Conservation (phyloP, 2,329 filamentous ascomycete genomes). For the Talaromyces sp. region DNA sequence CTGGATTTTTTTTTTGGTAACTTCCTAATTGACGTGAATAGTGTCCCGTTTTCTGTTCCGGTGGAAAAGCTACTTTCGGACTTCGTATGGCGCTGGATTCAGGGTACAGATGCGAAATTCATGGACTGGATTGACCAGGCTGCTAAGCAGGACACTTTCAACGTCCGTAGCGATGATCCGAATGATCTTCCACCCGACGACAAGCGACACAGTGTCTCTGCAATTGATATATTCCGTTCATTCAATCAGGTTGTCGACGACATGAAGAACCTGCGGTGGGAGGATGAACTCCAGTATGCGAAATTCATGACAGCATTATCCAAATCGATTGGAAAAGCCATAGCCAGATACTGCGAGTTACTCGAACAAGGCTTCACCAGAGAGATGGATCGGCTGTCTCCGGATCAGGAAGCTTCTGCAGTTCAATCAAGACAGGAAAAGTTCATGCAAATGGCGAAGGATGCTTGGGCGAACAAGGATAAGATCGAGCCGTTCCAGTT, state of each 20-base stretch:
- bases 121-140: constrained; percentile 83
- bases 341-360: constrained; percentile 86
- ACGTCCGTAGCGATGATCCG: constrained; percentile 64
- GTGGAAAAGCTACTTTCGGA: constrained; percentile 81
- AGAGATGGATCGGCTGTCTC: constrained; percentile 90
- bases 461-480: constrained; percentile 86
- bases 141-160: constrained; percentile 84
- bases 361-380: constrained; percentile 79
- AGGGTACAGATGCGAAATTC: constrained; percentile 73
- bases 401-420: constrained; percentile 76
- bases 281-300: constrained; percentile 87
- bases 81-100: constrained; percentile 96
- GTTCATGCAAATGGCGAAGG: constrained; percentile 88
- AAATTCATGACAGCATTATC: constrained; percentile 95
- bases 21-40: constrained; percentile 19
- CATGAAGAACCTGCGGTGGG: constrained; percentile 82
- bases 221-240: constrained; percentile 88
- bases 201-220: constrained; percentile 85
- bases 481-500: constrained; percentile 97
- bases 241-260: constrained; percentile 92
- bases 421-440: constrained; percentile 84
- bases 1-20: neutral
- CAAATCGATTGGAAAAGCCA: constrained; percentile 75
- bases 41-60: constrained; percentile 74
- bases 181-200: constrained; percentile 67